These are phyloP conservation scores for Penicillium sp. DNA, from an alignment of 2,329 filamentous ascomycete genomes.

Conservation along the genomic window DNA sequence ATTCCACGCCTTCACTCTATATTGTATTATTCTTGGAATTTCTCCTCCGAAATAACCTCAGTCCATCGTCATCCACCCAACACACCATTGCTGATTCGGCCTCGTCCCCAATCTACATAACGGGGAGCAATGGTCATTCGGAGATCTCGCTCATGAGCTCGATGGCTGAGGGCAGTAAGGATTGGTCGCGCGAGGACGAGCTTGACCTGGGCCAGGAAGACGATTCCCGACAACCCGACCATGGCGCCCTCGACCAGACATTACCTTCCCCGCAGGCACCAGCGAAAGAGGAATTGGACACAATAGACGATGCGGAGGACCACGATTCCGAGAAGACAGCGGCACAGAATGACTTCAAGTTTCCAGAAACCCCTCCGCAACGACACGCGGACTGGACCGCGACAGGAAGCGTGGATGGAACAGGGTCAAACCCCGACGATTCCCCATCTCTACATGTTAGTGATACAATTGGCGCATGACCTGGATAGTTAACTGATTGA, in stretches of 20 bases:
- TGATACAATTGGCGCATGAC: constrained; percentile 49
- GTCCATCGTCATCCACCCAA: not conserved
- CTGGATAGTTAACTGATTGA: constrained; percentile 48
- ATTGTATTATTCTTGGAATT: not conserved
- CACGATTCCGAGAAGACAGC: constrained; percentile 21
- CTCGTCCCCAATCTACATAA: constrained; percentile 9
- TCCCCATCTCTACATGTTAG: constrained; percentile 77
- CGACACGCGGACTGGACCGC: constrained; percentile 20
- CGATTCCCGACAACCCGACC: constrained; percentile 29
- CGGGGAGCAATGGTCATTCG: constrained; percentile 54
- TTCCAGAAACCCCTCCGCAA: constrained; percentile 25
- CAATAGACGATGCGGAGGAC: constrained; percentile 26
- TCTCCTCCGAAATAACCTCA: not conserved
- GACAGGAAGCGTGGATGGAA: constrained; percentile 58
- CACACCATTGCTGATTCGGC: constrained; percentile 7
- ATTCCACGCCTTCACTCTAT: not conserved
- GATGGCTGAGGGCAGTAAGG: constrained; percentile 61
- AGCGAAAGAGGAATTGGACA: constrained; percentile 26
- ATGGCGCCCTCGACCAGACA: constrained; percentile 26
- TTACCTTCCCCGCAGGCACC: constrained; percentile 18
- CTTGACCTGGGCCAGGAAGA: constrained; percentile 45
- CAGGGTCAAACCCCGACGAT: constrained; percentile 75
- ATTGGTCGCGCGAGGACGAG: constrained; percentile 59
- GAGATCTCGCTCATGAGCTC: constrained; percentile 64
- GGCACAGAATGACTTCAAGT: constrained; percentile 12